phyloP scores from a whole-genome alignment of 768 basidiomycete species.

The Xerocomus brunneocitrinus region DNA sequence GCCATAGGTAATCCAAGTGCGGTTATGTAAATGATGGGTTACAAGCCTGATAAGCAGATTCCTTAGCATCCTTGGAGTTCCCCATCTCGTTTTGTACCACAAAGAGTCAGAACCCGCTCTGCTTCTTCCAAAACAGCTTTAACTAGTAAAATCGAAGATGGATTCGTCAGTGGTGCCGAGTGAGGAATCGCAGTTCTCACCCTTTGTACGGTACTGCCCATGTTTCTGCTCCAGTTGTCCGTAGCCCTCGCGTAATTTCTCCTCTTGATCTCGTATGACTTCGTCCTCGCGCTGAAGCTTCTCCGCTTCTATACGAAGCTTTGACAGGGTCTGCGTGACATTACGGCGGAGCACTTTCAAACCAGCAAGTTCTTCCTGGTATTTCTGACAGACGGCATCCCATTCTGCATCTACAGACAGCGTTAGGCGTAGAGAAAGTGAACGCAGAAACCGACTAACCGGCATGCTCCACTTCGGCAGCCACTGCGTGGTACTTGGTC shows the following conservation, averaged over 20 bases:
- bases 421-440: neutral
- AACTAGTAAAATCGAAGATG: slow-evolving; percentile 25
- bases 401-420: slow-evolving; percentile 49
- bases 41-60: neutral
- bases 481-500: slow-evolving; percentile 40
- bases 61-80: slow-evolving; percentile 5
- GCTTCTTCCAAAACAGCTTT: slow-evolving; percentile 41
- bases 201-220: slow-evolving; percentile 38
- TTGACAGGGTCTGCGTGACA: slow-evolving; percentile 40
- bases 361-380: slow-evolving; percentile 58
- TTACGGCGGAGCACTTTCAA: slow-evolving; percentile 54
- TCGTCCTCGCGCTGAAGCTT: slow-evolving; percentile 38
- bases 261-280: slow-evolving; percentile 39
- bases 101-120: slow-evolving; percentile 40
- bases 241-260: slow-evolving; percentile 34
- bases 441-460: slow-evolving; percentile 24
- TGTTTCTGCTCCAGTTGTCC: slow-evolving; percentile 41
- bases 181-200: slow-evolving; percentile 20
- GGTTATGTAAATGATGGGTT: neutral
- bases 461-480: slow-evolving; percentile 38
- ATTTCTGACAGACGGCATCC: slow-evolving; percentile 51
- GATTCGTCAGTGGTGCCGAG: slow-evolving; percentile 5
- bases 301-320: slow-evolving; percentile 37
- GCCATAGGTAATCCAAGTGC: neutral
- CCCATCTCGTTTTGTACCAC: slow-evolving; percentile 42